Evolutionary conservation across 164 flowering plant species (phyloP).

Genomic region (Buxus sempervirens): DNA sequence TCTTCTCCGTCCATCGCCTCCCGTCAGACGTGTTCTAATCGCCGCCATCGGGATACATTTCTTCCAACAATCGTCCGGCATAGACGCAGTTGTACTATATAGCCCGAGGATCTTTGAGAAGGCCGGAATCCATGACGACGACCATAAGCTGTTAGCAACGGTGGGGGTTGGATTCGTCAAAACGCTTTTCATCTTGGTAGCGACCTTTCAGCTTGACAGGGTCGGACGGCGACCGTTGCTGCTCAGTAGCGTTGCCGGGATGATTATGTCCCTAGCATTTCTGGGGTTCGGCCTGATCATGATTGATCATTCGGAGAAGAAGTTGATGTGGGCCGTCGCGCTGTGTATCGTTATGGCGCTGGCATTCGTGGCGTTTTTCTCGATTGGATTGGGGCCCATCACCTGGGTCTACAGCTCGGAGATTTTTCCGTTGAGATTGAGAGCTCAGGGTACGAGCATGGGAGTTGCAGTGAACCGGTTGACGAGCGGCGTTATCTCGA

Average conservation of each 20-base stretch:
- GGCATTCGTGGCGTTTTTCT: conserved; percentile 21
- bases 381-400: conserved; percentile 29
- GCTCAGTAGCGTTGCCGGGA: conserved; percentile 19
- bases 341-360: conserved; percentile 9
- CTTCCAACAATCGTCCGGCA: conserved; percentile 29
- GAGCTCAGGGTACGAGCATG: conserved; percentile 25
- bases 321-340: conserved; percentile 22
- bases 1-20: conserved; percentile 19
- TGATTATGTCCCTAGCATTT: conserved; percentile 9
- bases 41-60: conserved; percentile 27
- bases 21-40: conserved; percentile 23
- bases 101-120: conserved; percentile 27
- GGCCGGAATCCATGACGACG: conserved; percentile 17
- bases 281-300: conserved; percentile 19
- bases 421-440: conserved; percentile 24
- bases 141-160: conserved; percentile 15
- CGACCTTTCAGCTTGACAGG: conserved; percentile 25
- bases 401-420: conserved; percentile 36
- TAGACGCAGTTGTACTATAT: conserved; percentile 27
- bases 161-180: conserved; percentile 26
- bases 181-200: conserved; percentile 20
- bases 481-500: conserved; percentile 17
- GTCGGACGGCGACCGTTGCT: conserved; percentile 25
- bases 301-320: conserved; percentile 10
- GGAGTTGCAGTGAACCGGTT: conserved; percentile 25